phyloP scores from a whole-genome alignment of 257 asterid genomes.

The Solanum megistacrolobum region DNA sequence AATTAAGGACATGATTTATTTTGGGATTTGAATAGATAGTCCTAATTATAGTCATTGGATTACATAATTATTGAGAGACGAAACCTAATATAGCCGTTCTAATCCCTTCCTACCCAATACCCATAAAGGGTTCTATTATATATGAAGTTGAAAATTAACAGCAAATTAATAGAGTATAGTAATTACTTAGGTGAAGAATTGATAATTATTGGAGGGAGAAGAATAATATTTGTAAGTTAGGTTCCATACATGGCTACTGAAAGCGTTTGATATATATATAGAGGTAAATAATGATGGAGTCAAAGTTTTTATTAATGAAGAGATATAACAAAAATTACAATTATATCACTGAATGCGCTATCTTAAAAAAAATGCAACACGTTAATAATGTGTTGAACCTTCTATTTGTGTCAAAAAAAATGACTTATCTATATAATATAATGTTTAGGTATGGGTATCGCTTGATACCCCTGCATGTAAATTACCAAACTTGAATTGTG shows the following conservation, averaged over 20 bases:
- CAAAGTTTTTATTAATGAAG: background rate
- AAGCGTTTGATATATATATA: background rate
- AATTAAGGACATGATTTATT: background rate
- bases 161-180: background rate
- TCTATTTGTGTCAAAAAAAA: background rate
- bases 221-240: background rate
- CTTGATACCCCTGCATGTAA: background rate
- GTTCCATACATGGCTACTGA: background rate
- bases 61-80: background rate
- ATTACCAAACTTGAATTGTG: background rate
- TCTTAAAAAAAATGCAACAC: background rate
- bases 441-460: background rate
- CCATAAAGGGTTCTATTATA: background rate
- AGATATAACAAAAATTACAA: background rate
- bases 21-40: background rate
- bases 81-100: background rate
- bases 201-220: background rate
- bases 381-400: background rate
- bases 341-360: rapidly evolving
- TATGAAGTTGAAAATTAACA: background rate
- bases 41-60: background rate
- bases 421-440: too few relatives aligned
- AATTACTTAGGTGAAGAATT: background rate
- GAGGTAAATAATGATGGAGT: background rate
- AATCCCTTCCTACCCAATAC: background rate